A percentile compares a stretch with the other conserved stretches of the same genome.
Conservation (phyloP, 257 asterid genomes). For the Solanum pimpinellifolium region DNA sequence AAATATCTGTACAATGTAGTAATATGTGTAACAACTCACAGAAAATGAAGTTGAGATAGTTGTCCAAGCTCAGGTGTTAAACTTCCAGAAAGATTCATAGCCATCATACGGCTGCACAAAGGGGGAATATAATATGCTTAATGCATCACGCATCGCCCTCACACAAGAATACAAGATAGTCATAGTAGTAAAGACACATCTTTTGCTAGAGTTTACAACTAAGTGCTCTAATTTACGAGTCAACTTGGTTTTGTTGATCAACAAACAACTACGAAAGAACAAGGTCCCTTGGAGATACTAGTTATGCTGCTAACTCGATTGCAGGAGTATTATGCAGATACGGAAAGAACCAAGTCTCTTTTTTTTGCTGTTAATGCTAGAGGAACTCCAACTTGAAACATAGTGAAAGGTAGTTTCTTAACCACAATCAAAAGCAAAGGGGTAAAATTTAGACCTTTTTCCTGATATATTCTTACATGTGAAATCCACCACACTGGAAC, state of each 20-base stretch:
- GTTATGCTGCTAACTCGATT: neutral
- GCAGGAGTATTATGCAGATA: neutral
- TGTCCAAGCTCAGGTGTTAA: constrained; percentile 37
- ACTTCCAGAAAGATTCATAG: constrained; percentile 28
- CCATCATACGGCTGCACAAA: constrained; percentile 31
- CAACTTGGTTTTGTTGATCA: neutral
- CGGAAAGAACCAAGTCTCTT: neutral
- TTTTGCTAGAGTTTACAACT: neutral
- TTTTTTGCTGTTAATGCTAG: neutral
- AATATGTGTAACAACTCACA: constrained; percentile 17
- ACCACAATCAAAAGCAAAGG: neutral
- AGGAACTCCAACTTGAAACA: neutral
- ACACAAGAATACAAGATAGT: neutral
- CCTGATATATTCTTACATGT: neutral
- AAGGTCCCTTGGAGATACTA: neutral
- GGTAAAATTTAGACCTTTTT: neutral
- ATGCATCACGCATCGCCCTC: neutral
- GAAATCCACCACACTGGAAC: neutral
- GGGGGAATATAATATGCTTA: neutral
- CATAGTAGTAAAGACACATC: neutral
- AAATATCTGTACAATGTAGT: neutral
- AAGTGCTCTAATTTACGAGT: neutral
- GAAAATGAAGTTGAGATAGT: constrained; percentile 22
- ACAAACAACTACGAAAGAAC: neutral
- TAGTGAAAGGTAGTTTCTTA: neutral